Base-by-base conservation (phyloP, 768 basidiomycete genomes). In the Asterophora lycoperdoides region DNA sequence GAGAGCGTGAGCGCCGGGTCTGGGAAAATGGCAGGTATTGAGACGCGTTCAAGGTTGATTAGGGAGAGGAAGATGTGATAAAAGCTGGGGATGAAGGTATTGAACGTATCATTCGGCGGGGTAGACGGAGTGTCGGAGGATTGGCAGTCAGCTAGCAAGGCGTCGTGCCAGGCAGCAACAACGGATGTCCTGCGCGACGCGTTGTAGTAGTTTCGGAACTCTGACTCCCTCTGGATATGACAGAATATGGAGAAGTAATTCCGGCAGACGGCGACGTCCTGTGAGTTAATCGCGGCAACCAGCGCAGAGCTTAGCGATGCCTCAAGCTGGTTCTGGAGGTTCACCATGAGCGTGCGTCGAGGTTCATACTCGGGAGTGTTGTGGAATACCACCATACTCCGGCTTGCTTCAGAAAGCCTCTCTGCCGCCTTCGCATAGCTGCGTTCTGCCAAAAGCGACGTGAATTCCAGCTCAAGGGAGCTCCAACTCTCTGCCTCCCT, bases 401-500 rank as follows among this genome's bases (percentile, higher is more conserved):
- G 84, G 58, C 76, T 85, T 2, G 96, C 95, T 57, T 97, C 95
- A 0, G 85, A 86, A 9, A 99, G 70, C 51, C 95, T 75, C 54
- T 89, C 86, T n/a, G 94, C 94, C 0, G 95, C 95, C 62, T 93
- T 93, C 42, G 79, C 79, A 61, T 90, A 95, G 55, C 75, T 82
- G 58, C 79, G 78, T 56, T 93, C 89, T 11, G 76, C 69, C 35
- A 98, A 76, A n/a, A 95, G 77, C 2, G 86, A 75, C 0, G 88
- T 89, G 40, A 96, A 87, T 68, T 99, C 96, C 30, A 87, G 77
- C 64, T 98, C 96, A 39, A 99, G 77, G 2, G 91, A 90, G 49
- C 86, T 89, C 96, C 96, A 99, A 56, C 86, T 90, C 72, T 98
- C 94, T 10, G 96, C 94, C 63, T 98, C 95, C 19, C 86, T 81